phyloP scores from a whole-genome alignment of 768 basidiomycete species.

The Psilocybe cyanescens region DNA sequence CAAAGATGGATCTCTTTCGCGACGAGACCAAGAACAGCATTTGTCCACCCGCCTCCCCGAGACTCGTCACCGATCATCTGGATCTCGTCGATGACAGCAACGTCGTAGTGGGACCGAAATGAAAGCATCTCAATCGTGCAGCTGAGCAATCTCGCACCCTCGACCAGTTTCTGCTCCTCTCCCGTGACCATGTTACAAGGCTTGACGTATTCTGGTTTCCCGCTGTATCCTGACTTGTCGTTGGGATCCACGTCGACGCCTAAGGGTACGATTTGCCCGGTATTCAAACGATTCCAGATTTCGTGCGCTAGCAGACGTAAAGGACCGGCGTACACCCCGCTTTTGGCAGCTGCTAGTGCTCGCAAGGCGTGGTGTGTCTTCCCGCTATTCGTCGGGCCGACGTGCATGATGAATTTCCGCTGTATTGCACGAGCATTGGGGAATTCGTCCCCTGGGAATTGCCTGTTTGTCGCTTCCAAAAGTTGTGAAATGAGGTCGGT shows the following conservation, averaged over 20 bases:
- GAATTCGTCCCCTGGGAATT: slow-evolving; percentile 53
- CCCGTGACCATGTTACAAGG: slow-evolving; percentile 90
- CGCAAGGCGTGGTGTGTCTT: slow-evolving; percentile 95
- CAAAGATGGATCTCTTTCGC: slow-evolving; percentile 92
- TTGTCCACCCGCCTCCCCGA: slow-evolving; percentile 84
- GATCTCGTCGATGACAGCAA: slow-evolving; percentile 96
- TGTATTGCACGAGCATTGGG: slow-evolving; percentile 58
- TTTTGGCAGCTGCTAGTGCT: slow-evolving; percentile 74
- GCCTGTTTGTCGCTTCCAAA: slow-evolving; percentile 40
- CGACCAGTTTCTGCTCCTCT: slow-evolving; percentile 82
- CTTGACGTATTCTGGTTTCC: slow-evolving; percentile 54
- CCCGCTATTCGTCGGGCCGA: slow-evolving; percentile 97
- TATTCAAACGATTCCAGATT: slow-evolving; percentile 89
- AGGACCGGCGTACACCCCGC: slow-evolving; percentile 90
- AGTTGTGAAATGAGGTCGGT: slow-evolving; percentile 41
- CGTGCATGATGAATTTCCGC: slow-evolving; percentile 90
- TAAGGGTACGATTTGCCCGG: slow-evolving; percentile 82
- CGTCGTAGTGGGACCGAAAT: slow-evolving; percentile 51
- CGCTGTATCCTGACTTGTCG: slow-evolving; percentile 33
- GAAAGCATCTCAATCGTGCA: slow-evolving; percentile 95
- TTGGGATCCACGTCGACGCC: slow-evolving; percentile 42
- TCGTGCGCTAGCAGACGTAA: slow-evolving; percentile 94
- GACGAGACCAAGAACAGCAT: slow-evolving; percentile 72
- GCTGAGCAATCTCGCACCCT: slow-evolving; percentile 56
- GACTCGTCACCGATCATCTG: slow-evolving; percentile 87